Percentiles rank a stretch among this genome's conserved stretches.
Conservation (phyloP, 2,329 filamentous ascomycete genomes). For the Cladosporium sp. region DNA sequence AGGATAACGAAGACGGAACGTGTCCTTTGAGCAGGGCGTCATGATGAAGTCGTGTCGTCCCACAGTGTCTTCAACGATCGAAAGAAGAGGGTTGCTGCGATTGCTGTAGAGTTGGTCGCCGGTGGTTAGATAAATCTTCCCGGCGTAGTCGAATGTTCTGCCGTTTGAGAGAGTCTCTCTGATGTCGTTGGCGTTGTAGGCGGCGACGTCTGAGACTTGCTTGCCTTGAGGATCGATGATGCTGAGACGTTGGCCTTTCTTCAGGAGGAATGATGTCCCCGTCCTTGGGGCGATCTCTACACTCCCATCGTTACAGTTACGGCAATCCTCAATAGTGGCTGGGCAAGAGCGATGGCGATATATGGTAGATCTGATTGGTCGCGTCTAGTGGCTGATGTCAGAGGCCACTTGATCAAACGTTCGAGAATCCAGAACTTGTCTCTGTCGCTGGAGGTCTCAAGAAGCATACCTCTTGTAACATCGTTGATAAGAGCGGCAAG, state of each 20-base stretch:
- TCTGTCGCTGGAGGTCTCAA: neutral
- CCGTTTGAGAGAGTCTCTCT: constrained; percentile 30
- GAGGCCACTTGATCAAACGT: neutral
- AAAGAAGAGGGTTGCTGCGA: constrained; percentile 27
- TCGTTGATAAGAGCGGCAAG: constrained; percentile 2
- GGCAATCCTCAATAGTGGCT: neutral
- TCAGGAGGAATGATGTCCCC: constrained; percentile 27
- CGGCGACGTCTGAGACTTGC: constrained; percentile 30
- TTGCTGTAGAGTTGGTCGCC: constrained; percentile 29
- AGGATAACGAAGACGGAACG: constrained; percentile 31
- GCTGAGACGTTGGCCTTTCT: constrained; percentile 29
- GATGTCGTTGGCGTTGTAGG: constrained; percentile 27
- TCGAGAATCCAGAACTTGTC: neutral
- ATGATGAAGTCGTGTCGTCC: constrained; percentile 30
- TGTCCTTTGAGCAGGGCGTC: constrained; percentile 30
- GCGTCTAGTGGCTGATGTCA: neutral
- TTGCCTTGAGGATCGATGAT: constrained; percentile 30
- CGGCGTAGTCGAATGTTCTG: constrained; percentile 31
- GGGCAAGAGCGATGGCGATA: neutral
- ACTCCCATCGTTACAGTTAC: neutral
- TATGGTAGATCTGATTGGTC: neutral
- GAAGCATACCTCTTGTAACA: neutral
- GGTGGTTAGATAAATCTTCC: constrained; percentile 28
- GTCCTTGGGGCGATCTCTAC: constrained; percentile 26
- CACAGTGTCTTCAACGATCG: constrained; percentile 27